These are phyloP conservation scores for Populus ilicifolia DNA, from an alignment of 345 rosid genomes.

Conservation along the genomic window DNA sequence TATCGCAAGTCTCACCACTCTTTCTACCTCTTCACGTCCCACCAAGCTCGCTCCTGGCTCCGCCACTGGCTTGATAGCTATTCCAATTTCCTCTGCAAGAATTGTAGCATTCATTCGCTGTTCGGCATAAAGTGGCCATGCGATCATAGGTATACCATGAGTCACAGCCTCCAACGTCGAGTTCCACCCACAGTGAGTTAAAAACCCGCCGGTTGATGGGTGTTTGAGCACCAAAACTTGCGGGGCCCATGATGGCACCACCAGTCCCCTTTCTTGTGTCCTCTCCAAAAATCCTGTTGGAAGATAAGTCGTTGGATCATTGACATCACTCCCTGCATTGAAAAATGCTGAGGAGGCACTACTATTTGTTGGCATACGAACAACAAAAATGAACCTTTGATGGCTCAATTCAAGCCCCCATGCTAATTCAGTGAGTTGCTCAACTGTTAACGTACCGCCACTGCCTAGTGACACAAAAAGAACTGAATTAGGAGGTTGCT, in stretches of 20 bases:
- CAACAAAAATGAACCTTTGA: constrained; percentile 20
- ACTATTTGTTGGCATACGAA: constrained; percentile 12
- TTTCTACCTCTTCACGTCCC: constrained; percentile 16
- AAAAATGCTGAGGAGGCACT: constrained; percentile 8
- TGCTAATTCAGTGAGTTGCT: constrained; percentile 21
- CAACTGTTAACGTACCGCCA: constrained; percentile 17
- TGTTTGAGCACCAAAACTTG: constrained; percentile 20
- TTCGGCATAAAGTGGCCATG: constrained; percentile 31
- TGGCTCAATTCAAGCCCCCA: constrained; percentile 22
- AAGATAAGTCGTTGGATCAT: constrained; percentile 16
- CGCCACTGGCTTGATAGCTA: constrained; percentile 12
- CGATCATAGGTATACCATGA: constrained; percentile 17
- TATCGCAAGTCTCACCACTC: constrained; percentile 12
- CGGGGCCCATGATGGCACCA: constrained; percentile 19
- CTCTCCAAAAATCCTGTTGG: constrained; percentile 22
- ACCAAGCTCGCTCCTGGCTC: not conserved
- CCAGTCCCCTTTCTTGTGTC: constrained; percentile 12
- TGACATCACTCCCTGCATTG: constrained; percentile 12
- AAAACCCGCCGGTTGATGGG: constrained; percentile 17
- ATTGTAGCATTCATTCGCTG: constrained; percentile 24
- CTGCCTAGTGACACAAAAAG: constrained; percentile 20
- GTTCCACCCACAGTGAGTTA: constrained; percentile 32
- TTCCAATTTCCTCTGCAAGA: constrained; percentile 17
- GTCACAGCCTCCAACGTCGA: constrained; percentile 18
- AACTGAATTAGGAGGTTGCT: constrained; percentile 18